Evolutionary conservation across 2,329 filamentous ascomycete genomes (phyloP).

Genomic region (Aspergillus vadensis): DNA sequence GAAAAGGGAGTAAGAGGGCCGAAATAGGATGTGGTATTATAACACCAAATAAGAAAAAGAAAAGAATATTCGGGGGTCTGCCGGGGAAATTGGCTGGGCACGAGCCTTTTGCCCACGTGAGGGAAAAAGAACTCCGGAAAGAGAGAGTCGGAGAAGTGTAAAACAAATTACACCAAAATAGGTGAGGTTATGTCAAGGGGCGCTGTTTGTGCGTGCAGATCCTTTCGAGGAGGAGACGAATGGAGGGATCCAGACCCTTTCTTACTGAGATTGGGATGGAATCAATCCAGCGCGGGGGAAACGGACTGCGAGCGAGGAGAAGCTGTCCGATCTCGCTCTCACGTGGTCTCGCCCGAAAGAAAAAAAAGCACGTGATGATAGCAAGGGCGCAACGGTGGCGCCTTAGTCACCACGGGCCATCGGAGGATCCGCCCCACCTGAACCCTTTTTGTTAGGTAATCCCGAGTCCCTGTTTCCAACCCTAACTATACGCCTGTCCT

Average conservation of each 20-base stretch:
- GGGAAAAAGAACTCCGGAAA: neutral
- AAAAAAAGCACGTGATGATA: conserved; percentile 15
- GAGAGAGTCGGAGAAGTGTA: neutral
- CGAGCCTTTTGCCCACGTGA: neutral
- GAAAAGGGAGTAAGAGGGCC: conserved; percentile 20
- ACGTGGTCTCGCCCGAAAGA: conserved; percentile 13
- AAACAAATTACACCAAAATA: too few relatives aligned
- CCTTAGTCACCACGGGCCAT: conserved; percentile 1
- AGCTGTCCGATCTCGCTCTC: conserved; percentile 28
- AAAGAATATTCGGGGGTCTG: conserved; percentile 6
- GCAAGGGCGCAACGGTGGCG: neutral
- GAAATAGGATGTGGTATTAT: conserved; percentile 11
- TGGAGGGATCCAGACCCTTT: conserved; percentile 10
- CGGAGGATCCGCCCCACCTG: neutral
- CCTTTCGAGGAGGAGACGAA: neutral
- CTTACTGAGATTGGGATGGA: conserved; percentile 14
- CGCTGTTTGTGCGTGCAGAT: neutral
- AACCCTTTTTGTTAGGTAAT: neutral
- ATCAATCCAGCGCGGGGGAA: conserved; percentile 12
- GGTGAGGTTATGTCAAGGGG: neutral
- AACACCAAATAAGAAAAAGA: conserved; percentile 12
- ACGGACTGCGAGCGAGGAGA: conserved; percentile 9
- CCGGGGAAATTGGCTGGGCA: neutral
- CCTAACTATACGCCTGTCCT: neutral
- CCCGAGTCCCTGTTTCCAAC: neutral